phyloP scores from a whole-genome alignment of 192 early-diverging fungal genomes.

The Glomus cerebriforme region DNA sequence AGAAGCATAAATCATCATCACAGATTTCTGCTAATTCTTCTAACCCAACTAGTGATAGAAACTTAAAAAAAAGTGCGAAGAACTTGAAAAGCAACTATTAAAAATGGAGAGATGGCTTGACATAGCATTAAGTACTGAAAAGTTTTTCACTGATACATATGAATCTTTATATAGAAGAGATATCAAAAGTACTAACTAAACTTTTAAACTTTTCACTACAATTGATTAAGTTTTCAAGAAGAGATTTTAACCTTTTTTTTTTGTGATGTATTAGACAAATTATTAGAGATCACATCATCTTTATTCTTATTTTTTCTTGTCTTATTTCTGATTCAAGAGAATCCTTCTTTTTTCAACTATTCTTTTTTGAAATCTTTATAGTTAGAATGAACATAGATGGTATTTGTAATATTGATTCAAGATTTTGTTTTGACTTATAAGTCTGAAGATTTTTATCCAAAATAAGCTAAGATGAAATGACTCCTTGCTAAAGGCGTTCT shows the following conservation, averaged over 20 bases:
- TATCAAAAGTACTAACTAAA: not conserved
- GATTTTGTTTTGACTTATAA: too few relatives aligned
- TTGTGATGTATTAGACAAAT: too few relatives aligned
- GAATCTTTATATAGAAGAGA: not conserved
- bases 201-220: not conserved
- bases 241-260: conserved; percentile 1
- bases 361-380: too few relatives aligned
- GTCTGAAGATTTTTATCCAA: too few relatives aligned
- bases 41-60: too few relatives aligned
- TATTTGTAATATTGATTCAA: not conserved
- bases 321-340: not conserved
- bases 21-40: too few relatives aligned
- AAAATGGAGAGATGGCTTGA: too few relatives aligned
- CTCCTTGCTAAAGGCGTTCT: too few relatives aligned
- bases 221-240: conserved; percentile 11
- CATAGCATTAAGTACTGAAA: not conserved
- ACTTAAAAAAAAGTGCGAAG: too few relatives aligned
- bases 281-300: not conserved
- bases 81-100: not conserved
- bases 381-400: not conserved
- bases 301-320: not conserved
- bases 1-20: too few relatives aligned
- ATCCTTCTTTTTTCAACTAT: not conserved
- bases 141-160: conserved; percentile 4
- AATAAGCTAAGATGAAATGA: too few relatives aligned